Base-by-base conservation (phyloP, 1,284 basidiomycete species). In the Exsudoporus floridanus region DNA sequence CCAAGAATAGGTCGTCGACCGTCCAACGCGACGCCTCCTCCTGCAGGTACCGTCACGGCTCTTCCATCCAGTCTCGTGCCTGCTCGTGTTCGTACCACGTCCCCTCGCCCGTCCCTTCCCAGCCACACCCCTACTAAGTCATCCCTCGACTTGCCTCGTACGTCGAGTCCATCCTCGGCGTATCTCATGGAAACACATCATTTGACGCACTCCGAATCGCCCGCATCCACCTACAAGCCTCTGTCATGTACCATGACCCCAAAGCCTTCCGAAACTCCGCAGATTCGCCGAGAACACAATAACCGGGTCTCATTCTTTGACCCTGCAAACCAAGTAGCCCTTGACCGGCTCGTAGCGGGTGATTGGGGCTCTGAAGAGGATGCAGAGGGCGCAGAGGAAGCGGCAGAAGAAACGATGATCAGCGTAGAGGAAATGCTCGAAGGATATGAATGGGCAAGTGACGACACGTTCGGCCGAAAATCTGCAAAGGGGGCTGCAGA, bases 381-480 rank as follows among this genome's bases (percentile, higher is more conserved):
- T 30, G 70, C 70, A 2, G 87, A 90, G 35, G 80, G 78, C 4
- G 84, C 86, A 51, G 88, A 87, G 39, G 89, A 88, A 60, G 82
- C 80, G 48, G 83, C 86, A 12, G 86, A 91, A 60, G 90, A 87
- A 7, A 91, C 90, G 6, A 80, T 97, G 70, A 77, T 87, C 9
- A 95, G 86, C 69, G 92, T 99, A 4, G 97, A 99, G 68, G 97
- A 99, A 69, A 95, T 99, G 92, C 79, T 99, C 10, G 96, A 99
- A 65, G 95, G 95, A 0, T 96, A 98, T 66, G 96, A 99, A 69
- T 98, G 93, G 94, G 85, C 88, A 1, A 84, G 82, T 56, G 88
- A 89, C 58, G 80, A 85, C 67, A 75, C 85, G 23, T 74, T 88
- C 36, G 80, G 80, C 14, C 73, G 80, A 57, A 83, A 81, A 59